These are phyloP conservation scores for Camelina neglecta DNA, from an alignment of 345 rosid genomes.

Conservation along the genomic window DNA sequence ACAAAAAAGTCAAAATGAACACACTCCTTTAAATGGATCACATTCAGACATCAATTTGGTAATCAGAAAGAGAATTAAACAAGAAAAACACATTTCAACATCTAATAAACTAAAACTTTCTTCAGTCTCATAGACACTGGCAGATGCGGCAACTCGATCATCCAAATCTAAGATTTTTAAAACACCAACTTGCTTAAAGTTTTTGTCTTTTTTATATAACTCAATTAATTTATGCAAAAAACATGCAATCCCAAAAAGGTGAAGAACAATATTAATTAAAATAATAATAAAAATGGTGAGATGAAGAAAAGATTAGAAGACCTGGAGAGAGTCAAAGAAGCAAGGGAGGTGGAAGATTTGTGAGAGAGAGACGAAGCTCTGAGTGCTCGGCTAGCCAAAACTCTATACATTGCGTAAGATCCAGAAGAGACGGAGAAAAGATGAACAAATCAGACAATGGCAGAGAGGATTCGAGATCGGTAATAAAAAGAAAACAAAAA, in stretches of 20 bases:
- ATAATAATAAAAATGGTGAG: not conserved
- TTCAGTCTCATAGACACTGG: not conserved
- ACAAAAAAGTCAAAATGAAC: not conserved
- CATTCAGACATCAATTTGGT: not conserved
- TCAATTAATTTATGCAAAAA: conserved; percentile 11
- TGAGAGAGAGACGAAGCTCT: conserved; percentile 51
- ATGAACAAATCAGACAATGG: conserved; percentile 15
- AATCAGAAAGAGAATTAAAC: not conserved
- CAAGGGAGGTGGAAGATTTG: conserved; percentile 44
- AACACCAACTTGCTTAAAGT: conserved; percentile 41
- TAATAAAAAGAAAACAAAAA: not conserved
- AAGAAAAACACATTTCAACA: conserved; percentile 2
- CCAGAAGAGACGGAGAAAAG: conserved; percentile 32
- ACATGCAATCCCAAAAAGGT: conserved; percentile 27
- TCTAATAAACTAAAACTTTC: conserved; percentile 1
- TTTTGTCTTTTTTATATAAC: conserved; percentile 8
- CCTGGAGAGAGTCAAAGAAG: conserved; percentile 55
- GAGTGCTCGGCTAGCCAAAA: conserved; percentile 44
- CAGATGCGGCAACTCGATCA: conserved; percentile 37
- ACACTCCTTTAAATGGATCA: not conserved
- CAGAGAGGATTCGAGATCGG: conserved; percentile 26
- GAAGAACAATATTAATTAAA: not conserved
- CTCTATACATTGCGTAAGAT: conserved; percentile 56
- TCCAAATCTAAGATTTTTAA: conserved; percentile 10
- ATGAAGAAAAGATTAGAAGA: conserved; percentile 21